Evolutionary conservation across 108 stramenopile species (phyloP).

Genomic region (Halocafeteria seosinensis): DNA sequence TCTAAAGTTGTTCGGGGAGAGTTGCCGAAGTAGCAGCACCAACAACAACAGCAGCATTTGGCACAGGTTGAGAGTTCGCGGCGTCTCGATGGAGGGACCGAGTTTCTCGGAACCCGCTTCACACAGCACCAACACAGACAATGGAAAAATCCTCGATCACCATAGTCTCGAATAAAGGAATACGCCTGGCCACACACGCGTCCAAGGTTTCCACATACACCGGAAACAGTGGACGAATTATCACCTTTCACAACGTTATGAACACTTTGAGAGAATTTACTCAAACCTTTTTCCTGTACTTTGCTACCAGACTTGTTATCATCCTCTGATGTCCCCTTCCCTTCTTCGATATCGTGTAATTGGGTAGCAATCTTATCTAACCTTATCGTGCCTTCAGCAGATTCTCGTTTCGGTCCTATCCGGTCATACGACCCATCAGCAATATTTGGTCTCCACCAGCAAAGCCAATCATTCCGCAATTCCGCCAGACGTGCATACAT

Average conservation of each 20-base stretch:
- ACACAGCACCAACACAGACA: no score
- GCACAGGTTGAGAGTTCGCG: no score
- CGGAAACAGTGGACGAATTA: not conserved
- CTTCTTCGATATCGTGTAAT: no score
- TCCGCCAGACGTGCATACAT: not conserved
- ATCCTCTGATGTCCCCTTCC: no score
- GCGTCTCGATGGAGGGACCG: no score
- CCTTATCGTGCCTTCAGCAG: not conserved
- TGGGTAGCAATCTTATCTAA: not conserved
- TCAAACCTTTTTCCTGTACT: no score
- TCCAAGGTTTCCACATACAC: not conserved
- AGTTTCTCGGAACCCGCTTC: no score
- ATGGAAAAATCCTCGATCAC: not conserved
- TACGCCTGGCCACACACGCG: not conserved
- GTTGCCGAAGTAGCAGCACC: no score
- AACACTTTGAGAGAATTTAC: no score
- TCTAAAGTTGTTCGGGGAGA: no score
- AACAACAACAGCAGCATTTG: not conserved
- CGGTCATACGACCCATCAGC: not conserved
- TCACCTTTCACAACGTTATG: no score
- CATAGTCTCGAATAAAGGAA: not conserved
- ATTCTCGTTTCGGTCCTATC: not conserved
- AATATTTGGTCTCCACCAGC: not conserved
- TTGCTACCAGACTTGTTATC: no score
- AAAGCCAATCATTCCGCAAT: slow-evolving; percentile 6